Conservation (phyloP, 257 asterid species). For the Rauvolfia tetraphylla region DNA sequence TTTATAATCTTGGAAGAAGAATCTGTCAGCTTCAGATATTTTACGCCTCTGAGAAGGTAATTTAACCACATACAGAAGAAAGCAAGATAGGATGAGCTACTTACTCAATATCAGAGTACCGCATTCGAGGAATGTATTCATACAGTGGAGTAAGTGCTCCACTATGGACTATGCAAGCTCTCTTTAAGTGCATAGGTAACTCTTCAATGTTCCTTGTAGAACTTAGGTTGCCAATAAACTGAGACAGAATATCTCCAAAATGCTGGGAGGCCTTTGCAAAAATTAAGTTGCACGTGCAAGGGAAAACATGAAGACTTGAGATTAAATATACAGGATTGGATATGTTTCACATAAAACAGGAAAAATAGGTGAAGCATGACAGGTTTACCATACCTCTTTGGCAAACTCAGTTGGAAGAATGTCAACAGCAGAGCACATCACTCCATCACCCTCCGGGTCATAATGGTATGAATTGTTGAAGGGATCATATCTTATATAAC, state of each 20-base stretch:
- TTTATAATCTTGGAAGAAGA: neutral
- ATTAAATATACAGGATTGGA: neutral
- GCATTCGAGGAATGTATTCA: constrained; percentile 87
- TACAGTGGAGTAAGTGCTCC: constrained; percentile 72
- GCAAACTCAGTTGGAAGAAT: constrained; percentile 98
- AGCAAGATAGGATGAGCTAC: constrained; percentile 29
- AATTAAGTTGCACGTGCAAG: constrained; percentile 18
- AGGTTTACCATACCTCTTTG: constrained; percentile 54
- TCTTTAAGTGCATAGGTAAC: constrained; percentile 67
- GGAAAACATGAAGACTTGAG: constrained; percentile 6
- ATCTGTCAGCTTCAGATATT: neutral
- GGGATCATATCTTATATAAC: constrained; percentile 65
- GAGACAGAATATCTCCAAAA: constrained; percentile 80
- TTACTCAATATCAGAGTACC: constrained; percentile 69
- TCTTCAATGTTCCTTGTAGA: constrained; percentile 49
- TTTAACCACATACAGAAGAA: constrained; percentile 7
- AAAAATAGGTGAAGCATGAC: neutral
- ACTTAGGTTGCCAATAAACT: constrained; percentile 71
- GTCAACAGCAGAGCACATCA: constrained; percentile 87
- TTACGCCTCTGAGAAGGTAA: neutral
- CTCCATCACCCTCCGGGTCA: constrained; percentile 79
- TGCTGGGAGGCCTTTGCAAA: constrained; percentile 82
- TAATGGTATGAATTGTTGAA: constrained; percentile 58
- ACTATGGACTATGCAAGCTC: constrained; percentile 80
- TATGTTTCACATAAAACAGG: neutral